phyloP scores from a whole-genome alignment of 495 filamentous ascomycete species.

The Penicillium ochrochloron region DNA sequence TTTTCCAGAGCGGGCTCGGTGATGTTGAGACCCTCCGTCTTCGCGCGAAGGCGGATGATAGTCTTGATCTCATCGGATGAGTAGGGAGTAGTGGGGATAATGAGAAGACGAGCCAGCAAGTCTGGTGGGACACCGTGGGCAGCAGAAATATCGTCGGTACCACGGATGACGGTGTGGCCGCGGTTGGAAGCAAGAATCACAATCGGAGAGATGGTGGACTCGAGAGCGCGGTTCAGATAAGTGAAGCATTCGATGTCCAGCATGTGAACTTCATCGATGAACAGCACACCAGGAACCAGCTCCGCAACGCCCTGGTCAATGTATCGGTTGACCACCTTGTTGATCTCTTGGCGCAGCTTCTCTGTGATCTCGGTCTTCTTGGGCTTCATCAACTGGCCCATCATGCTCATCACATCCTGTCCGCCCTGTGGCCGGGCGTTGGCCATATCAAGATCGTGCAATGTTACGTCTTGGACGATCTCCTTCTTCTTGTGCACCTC shows the following conservation, averaged over 20 bases:
- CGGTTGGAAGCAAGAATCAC: slow-evolving; percentile 98
- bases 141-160: slow-evolving; percentile 78
- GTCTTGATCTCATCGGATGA: slow-evolving; percentile 82
- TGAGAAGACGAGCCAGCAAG: slow-evolving; percentile 88
- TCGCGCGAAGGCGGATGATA: slow-evolving; percentile 82
- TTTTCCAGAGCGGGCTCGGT: slow-evolving; percentile 82
- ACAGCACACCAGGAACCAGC: slow-evolving; percentile 93
- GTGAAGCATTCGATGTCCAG: slow-evolving; percentile 99
- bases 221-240: slow-evolving; percentile 95
- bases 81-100: slow-evolving; percentile 91
- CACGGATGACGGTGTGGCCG: slow-evolving; percentile 85
- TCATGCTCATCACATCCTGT: slow-evolving; percentile 99
- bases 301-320: slow-evolving; percentile 99
- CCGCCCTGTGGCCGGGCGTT: slow-evolving; percentile 94
- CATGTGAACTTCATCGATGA: slow-evolving; percentile 99
- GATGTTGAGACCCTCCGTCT: slow-evolving; percentile 78
- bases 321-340: slow-evolving; percentile 97
- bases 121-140: slow-evolving; percentile 94
- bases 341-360: slow-evolving; percentile 92
- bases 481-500: slow-evolving; percentile 99
- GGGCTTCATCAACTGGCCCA: slow-evolving; percentile 98
- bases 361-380: slow-evolving; percentile 99
- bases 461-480: slow-evolving; percentile 97
- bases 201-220: slow-evolving; percentile 90
- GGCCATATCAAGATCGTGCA: slow-evolving; percentile 95